Base-by-base conservation (phyloP, 768 basidiomycete genomes). In the Lactarius deliciosus region DNA sequence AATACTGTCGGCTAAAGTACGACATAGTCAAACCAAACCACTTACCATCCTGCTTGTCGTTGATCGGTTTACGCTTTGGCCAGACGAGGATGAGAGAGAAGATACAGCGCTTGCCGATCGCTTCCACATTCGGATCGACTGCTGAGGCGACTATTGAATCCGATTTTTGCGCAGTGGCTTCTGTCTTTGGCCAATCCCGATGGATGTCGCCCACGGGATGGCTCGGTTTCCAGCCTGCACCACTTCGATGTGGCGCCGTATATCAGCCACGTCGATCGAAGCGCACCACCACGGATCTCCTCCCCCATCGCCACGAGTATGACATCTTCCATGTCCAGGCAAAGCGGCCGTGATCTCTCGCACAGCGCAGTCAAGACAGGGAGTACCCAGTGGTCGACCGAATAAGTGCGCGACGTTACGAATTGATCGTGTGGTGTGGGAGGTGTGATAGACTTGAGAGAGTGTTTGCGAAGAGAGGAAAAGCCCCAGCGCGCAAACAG, bases 401-500 rank as follows among this genome's bases (percentile, higher is more conserved):
- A 34, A 41, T 63, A 57, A 3, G 56, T 15, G 47, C 60, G 68
- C 30, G 40, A 64, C n/a, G 55, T 47, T 2, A 65, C 43, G 13
- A 68, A 30, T 50, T 61, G 43, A 22, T 65, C 59, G 59, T 53
- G 54, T 10, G 67, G 25, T 7, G 36, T 54, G 15, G 63, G 54
- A 25, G 55, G 60, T 15, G 34, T 38, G 6, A 68, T 36, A 5
- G 45, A 53, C 16, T n/a, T 36, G 15, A 68, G 20, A 1, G 68
- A 36, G 22, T 56, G 60, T 60, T n/a, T 43, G 18, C 53, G 61
- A 10, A 56, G 15, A 63, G 57, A 67, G 55, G 68, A 74, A 68
- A 64, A 75, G 60, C 63, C 76, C 76, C 28, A 80, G 61, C 15
- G 76, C 69, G 72, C 63, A 15, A 72, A 70, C 36, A 72, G 45